phyloP scores from a whole-genome alignment of 2,329 filamentous ascomycete species.

The Westerdykella aurantiaca region DNA sequence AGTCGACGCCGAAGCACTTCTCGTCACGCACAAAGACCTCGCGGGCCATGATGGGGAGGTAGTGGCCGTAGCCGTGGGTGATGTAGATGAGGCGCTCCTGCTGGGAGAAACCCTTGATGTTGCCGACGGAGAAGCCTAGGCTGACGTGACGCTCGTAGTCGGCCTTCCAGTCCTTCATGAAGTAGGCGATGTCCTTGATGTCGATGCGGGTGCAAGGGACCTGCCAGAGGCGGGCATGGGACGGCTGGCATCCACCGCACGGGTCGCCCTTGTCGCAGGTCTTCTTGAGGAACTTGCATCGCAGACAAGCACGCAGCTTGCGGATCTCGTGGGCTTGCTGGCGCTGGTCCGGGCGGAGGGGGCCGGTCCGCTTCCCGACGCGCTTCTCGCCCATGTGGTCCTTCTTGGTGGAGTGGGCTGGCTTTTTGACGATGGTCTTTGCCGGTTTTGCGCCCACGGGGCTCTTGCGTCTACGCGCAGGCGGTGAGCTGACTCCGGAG shows the following conservation, averaged over 20 bases:
- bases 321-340: constrained; percentile 96
- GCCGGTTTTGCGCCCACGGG: constrained; percentile 65
- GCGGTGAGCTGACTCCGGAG: constrained; percentile 48
- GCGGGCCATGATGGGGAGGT: constrained; percentile 84
- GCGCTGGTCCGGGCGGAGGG: constrained; percentile 84
- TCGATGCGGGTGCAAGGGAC: constrained; percentile 96
- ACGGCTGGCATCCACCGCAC: constrained; percentile 90
- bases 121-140: constrained; percentile 82
- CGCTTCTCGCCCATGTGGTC: constrained; percentile 78
- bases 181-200: constrained; percentile 97
- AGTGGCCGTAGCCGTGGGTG: constrained; percentile 92
- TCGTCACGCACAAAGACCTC: constrained; percentile 91
- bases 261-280: constrained; percentile 97
- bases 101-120: constrained; percentile 78
- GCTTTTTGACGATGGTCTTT: constrained; percentile 69
- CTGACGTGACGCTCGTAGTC: constrained; percentile 89
- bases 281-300: constrained; percentile 99
- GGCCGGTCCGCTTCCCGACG: constrained; percentile 82
- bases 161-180: constrained; percentile 99
- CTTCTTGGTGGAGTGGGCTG: constrained; percentile 65
- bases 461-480: constrained; percentile 65
- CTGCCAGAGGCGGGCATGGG: constrained; percentile 92
- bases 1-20: constrained; percentile 87
- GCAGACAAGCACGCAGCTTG: constrained; percentile 85
- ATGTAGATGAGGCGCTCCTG: constrained; percentile 72